Base-by-base conservation (phyloP, 306 rosid genomes). In the Pterocarpus macrocarpus region DNA sequence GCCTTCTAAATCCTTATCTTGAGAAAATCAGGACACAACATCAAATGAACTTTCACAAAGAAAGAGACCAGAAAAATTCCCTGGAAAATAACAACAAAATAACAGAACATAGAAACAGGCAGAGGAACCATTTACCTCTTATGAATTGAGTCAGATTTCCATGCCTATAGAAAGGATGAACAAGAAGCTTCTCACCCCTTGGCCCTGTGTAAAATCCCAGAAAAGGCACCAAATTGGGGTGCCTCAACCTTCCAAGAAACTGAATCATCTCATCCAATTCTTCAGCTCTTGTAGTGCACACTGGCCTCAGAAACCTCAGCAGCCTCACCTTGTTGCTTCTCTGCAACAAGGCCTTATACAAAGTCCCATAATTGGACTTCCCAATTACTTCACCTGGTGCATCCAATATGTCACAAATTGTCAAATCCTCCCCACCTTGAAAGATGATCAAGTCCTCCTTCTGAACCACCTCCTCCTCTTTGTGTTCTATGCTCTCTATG, bases 341-440 rank as follows among this genome's bases (percentile, higher is more conserved):
- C 82, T 89, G 99, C 84, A 96, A 83, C 55, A 93, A 86, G 3
- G 99, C 98, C 88, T 94, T 90, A 55, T 96, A 96, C 77, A 96
- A 59, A 8, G 99, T 96, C 0, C 98, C 98, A 87, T 86, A 86
- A 82, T 88, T 87, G 38, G 99, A 94, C 76, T 96, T 96, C 8
- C 99, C 99, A 73, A 94, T 93, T 41, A 96, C 99, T 79, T 96
- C 99, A 0, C 99, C 99, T 0, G 99, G 98, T 87, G 99, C 99
- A 75, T 96, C 99, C 68, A 96, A 81, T 45, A 96, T 85, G 75
- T 96, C 99, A 75, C 88, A 78, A 10, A 96, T 89, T 57, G 91
- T 85, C 63, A 96, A 87, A 75, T 92, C 90, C 65, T 92, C 86
- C 2, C 98, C 99, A 16, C 92, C 97, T 22, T 88, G 84, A 73